Evolutionary conservation across 2,329 filamentous ascomycete genomes (phyloP), one percentile per base, ranked within the genome.

Genomic region (Trichoderma sp.): DNA sequence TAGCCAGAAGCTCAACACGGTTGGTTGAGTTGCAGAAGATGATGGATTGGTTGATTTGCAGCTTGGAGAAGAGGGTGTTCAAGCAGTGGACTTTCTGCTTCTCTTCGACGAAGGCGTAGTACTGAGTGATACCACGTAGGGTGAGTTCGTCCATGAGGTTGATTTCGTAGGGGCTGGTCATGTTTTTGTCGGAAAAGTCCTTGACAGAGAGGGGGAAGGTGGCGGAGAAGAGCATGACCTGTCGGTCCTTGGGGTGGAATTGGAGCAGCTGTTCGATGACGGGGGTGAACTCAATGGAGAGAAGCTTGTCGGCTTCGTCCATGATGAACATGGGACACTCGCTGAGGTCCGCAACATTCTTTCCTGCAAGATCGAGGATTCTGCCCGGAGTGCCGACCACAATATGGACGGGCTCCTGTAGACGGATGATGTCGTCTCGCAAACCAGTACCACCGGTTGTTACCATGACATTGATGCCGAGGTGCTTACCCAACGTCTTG

Each of bases 21-120:
- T 98, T 98, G 69, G 96, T 99, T 53, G 96, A 99, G 84, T 99
- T 99, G 85, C 96, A 99, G 86, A 99, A 99, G 81, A 99, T 99
- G 85, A 99, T 99, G 74, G 97, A 99, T 86, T 99, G 96, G 84
- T 99, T 99, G 85, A 99, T 99, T 83, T 99, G 95, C 18, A 99
- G 90, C 84, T 98, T 97, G 77, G 95, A 98, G 86, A 99, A 99
- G 74, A 99, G 91, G 0, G 96, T 99, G 86, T 99, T 99, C 75
- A 99, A 85, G 82, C 96, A 99, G 84, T 99, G 97, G 24, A 99
- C 96, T 85, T 99, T 99, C 81, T 98, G 94, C 85, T 98, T 98
- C 84, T 99, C 96, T 83, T 99, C 96, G 67, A 99, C 97, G 77
- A 98, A 99, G 56, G 96, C 96, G 80, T 99, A 99, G 85, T 98